Base-by-base conservation (phyloP, 345 rosid species). In the Arabidopsis arenosa region DNA sequence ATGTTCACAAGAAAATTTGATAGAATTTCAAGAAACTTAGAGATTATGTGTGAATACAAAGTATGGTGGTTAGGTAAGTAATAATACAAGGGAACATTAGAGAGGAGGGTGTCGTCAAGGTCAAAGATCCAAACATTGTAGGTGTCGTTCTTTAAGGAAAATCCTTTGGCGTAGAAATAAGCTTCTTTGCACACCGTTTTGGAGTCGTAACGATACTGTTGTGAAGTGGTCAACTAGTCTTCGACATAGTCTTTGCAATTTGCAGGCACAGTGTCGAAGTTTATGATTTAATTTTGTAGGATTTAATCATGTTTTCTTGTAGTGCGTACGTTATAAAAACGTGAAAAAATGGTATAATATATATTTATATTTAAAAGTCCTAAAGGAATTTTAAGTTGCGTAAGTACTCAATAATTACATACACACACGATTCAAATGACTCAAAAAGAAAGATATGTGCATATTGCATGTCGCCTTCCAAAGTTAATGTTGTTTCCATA, bases 161-260 rank as follows among this genome's bases (percentile, higher is more conserved):
- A 73, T 73, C 77, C 78, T 65, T 79, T 37, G 5, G 86, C 87
- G 54, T 84, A 83, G 63, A 12, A 6, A 17, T 78, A 41, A 36
- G 89, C 89, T 36, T 83, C 81, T 3, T 67, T 57, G 43, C 78
- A 51, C 14, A 86, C 80, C 0, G 66, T 79, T 36, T 80, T 68
- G 26, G 87, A 85, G 77, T 90, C 92, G 2, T 37, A 0, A 14
- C 83, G 43, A 62, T 86, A 87, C 45, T 85, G 90, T 0, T 6
- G 2, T 10, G 71, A 70, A 45, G 36, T 9, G 32, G 15, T 40
- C 68, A 75, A 56, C 62, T 77, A 77, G 80, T 87, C 72, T 4
- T 88, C 86, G 5, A 88, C 77, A 28, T 88, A 88, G 18, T 51
- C 77, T 80, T 68, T 68, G 37, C 93, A 90, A 66, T 77, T 63